Percentiles rank a stretch among this genome's conserved stretches.
Evolutionary conservation across 192 early-diverging fungal species (phyloP).

Genomic region (Coemansia sp.): DNA sequence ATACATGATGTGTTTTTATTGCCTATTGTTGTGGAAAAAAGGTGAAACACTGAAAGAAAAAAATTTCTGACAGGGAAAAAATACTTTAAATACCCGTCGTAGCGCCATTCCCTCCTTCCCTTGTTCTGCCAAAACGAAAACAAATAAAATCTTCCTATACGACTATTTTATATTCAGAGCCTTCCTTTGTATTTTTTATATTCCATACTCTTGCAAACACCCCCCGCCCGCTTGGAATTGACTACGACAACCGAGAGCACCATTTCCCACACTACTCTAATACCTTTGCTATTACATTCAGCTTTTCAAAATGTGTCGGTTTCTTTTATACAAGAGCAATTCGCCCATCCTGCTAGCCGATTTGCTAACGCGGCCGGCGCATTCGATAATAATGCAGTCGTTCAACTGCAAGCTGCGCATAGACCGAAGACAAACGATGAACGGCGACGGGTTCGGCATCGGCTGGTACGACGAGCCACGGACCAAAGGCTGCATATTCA

Average conservation of each 20-base stretch:
- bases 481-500: conserved; percentile 68
- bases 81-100: no score
- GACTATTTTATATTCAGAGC: neutral
- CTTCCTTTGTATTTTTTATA: neutral
- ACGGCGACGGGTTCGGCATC: conserved; percentile 81
- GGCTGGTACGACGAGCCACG: conserved; percentile 69
- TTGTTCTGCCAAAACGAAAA: no score
- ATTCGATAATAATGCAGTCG: conserved; percentile 80
- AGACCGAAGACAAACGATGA: conserved; percentile 61
- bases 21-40: neutral
- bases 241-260: no score
- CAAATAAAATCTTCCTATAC: neutral
- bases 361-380: conserved; percentile 68
- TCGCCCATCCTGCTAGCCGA: conserved; percentile 69
- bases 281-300: no score
- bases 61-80: no score
- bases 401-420: conserved; percentile 70
- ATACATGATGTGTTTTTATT: conserved; percentile 1
- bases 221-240: no score
- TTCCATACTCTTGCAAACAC: conserved; percentile 9
- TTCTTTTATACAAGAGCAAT: conserved; percentile 77
- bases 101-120: no score
- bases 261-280: no score
- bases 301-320: no score
- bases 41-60: neutral